Conservation (phyloP, 2,329 filamentous ascomycete genomes). For the Dothistroma pini region DNA sequence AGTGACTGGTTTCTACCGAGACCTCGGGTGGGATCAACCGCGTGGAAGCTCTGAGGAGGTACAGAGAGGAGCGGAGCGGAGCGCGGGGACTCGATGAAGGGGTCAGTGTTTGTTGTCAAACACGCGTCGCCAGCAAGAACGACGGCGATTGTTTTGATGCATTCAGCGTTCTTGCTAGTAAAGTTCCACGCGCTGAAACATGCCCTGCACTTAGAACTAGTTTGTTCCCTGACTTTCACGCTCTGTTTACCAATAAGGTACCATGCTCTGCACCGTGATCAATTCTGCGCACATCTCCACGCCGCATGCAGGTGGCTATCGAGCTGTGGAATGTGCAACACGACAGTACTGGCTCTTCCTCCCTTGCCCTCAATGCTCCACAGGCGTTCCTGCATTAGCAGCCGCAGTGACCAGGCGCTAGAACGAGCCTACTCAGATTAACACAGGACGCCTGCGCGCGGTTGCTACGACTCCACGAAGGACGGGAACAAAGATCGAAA, state of each 20-base stretch:
- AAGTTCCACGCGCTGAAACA: not conserved
- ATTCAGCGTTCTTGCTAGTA: not conserved
- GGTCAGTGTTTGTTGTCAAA: not conserved
- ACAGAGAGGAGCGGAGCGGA: not conserved
- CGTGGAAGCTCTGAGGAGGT: constrained; percentile 6
- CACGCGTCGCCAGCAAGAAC: not conserved
- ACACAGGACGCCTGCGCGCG: too few relatives aligned
- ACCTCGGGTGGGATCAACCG: not conserved
- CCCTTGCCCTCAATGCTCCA: not conserved
- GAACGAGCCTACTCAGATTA: not conserved
- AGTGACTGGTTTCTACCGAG: not conserved
- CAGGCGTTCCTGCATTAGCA: constrained; percentile 1
- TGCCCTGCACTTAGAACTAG: not conserved
- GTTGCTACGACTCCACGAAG: too few relatives aligned
- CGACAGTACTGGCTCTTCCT: not conserved
- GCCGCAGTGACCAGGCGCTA: not conserved
- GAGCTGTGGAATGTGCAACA: not conserved
- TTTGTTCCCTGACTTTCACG: too few relatives aligned
- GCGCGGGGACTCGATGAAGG: not conserved
- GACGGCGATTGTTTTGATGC: not conserved
- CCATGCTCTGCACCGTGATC: too few relatives aligned
- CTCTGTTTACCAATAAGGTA: too few relatives aligned
- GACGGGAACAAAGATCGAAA: too few relatives aligned
- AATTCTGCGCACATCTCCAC: too few relatives aligned
- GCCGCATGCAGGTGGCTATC: too few relatives aligned